Base-by-base conservation (phyloP, 805 yeast species). In the Alloascoidea hylecoeti region DNA sequence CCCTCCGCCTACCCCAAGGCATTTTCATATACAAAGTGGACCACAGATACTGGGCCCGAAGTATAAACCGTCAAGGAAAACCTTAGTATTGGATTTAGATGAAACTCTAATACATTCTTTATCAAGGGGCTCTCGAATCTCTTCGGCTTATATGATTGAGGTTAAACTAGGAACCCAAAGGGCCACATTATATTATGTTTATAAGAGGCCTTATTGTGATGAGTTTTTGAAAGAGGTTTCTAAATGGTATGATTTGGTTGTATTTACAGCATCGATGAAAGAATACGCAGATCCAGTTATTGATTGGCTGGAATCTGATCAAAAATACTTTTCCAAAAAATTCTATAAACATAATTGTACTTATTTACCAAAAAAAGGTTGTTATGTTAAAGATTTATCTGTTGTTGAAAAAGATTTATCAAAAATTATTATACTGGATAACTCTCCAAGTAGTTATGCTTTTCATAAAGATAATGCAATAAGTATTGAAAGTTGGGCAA, bases 241-340 rank as follows among this genome's bases (percentile, higher is more conserved):
- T 38, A 73, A 74, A 48, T 89, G 96, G 96, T 92, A 72, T 58
- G 80, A 85, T 47, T 61, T 92, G 34, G 88, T 86, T 19, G 75
- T 94, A 5, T 92, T 92, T 63, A 92, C 98, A 0, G 98, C 98
- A 2, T 80, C 94, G 32, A 88, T 92, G 43, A 74, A 77, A 55
- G 95, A 85, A 52, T 92, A 92, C 51, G 97, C 98, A 0, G 98
- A 92, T 51, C 97, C 98, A 0, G 94, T 92, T 37, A 83, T 92
- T 38, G 89, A 89, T 57, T 83, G 88, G 76, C 63, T 89, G 15
- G 97, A 89, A 54, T 66, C 69, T 48, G 83, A 78, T 46, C 42
- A 64, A 48, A 51, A 57, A 49, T 64, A 55, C 60, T 75, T 73
- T 60, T 49, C 61, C 35, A 68, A 67, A 41, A 62, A 97, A 38